phyloP scores from a whole-genome alignment of 768 basidiomycete genomes.

The Guyanaporus albipodus region DNA sequence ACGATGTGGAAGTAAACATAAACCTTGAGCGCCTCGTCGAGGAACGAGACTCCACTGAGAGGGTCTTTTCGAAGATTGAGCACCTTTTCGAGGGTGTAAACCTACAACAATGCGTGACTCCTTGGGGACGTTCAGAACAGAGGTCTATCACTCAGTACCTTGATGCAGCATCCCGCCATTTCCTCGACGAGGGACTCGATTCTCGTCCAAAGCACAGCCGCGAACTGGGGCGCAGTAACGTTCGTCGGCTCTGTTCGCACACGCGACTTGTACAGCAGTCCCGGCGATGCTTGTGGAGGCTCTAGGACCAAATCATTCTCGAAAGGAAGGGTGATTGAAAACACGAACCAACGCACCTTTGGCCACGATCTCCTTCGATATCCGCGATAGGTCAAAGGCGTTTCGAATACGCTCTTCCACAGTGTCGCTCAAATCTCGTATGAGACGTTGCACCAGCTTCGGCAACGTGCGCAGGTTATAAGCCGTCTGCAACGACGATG shows the following conservation, averaged over 20 bases:
- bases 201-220: constrained; percentile 48
- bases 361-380: constrained; percentile 79
- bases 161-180: constrained; percentile 87
- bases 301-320: constrained; percentile 8
- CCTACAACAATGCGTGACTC: constrained; percentile 40
- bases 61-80: constrained; percentile 85
- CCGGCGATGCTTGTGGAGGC: constrained; percentile 27
- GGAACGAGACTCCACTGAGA: constrained; percentile 67
- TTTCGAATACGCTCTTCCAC: constrained; percentile 77
- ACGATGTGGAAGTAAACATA: constrained; percentile 1
- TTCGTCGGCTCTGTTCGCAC: constrained; percentile 89
- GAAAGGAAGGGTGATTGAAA: not conserved
- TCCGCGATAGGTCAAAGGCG: constrained; percentile 82
- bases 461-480: constrained; percentile 88
- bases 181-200: constrained; percentile 80
- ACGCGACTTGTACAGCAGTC: constrained; percentile 74
- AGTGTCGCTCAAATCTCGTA: constrained; percentile 75
- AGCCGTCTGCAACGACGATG: constrained; percentile 93
- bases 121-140: too few species aligned
- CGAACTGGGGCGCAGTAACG: constrained; percentile 83
- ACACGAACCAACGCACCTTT: constrained; percentile 52
- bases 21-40: constrained; percentile 94
- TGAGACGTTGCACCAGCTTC: constrained; percentile 71
- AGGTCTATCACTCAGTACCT: constrained; percentile 59
- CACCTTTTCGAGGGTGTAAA: constrained; percentile 94